Evolutionary conservation across 169 alveolate genomes (phyloP).

Genomic region (Theileria luwenshuni): DNA sequence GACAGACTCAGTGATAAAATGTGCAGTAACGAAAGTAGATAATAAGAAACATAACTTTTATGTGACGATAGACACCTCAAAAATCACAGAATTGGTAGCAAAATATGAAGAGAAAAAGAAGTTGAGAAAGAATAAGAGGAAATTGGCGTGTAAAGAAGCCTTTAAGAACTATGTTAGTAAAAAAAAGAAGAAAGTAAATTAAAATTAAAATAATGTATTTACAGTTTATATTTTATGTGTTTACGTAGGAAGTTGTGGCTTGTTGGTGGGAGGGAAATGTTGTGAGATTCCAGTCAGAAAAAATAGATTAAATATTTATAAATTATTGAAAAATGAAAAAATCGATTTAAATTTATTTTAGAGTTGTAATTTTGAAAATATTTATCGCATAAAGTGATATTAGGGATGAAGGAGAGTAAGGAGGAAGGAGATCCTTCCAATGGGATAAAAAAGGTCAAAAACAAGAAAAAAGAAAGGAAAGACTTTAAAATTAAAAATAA

Average conservation of each 20-base stretch:
- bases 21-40: constrained; percentile 46
- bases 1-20: constrained; percentile 46
- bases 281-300: no score
- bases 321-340: constrained; percentile 1
- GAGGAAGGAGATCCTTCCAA: not conserved
- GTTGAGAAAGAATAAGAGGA: constrained; percentile 34
- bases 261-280: no score
- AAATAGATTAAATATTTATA: not conserved
- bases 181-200: constrained; percentile 22
- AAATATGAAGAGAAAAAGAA: constrained; percentile 6
- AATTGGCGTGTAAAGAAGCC: constrained; percentile 53
- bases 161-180: constrained; percentile 44
- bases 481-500: constrained; percentile 2
- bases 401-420: no score
- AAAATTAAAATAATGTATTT: no score
- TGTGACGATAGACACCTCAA: constrained; percentile 40
- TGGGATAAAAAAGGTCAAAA: not conserved
- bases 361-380: no score
- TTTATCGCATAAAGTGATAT: no score
- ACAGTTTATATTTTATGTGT: no score
- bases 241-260: no score
- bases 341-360: no score
- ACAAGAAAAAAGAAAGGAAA: not conserved
- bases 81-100: constrained; percentile 25
- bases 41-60: constrained; percentile 30